Evolutionary conservation across 169 alveolate species (phyloP), one percentile per base, ranked within the genome.

Genomic region (Besnoitia besnoiti): DNA sequence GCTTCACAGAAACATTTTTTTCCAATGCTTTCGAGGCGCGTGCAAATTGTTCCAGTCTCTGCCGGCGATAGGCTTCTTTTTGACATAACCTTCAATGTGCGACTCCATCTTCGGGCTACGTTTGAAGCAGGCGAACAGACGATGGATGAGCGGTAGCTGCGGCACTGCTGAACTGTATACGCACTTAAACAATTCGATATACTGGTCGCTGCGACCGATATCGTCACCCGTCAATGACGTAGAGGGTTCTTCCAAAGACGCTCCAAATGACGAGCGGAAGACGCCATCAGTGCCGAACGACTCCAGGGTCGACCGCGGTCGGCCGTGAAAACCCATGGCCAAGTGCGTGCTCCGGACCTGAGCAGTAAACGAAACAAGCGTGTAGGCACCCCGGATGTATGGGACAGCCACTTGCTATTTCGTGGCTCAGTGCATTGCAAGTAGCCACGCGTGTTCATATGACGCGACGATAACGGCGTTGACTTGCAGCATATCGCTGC

Each of bases 41-140:
- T 92, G 94, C 55, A 84, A 85, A 73, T 92, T 92, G 92, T 90
- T 82, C 94, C 94, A 92, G 75, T 92, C 92, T 42, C 88, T 87
- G 51, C 94, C 92, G n/a, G 94, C n/a, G 5, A 92, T 87, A 37
- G 93, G 94, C 82, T 55, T 90, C 85, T 88, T 85, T 33, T 92
- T 87, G 1, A 92, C 92, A 40, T 85, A 92, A 35, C 94, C 94
- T 40, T 92, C 94, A 30, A 92, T 92, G 39, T 84, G 80, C 16
- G 92, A 35, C 80, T 92, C 93, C 94, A 92, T 92, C 59, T 77
- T 77, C 40, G 87, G 87, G 16, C 87, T 35, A 37, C 21, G 19
- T 27, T 44, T 77, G 37, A 77, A 27, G 50, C 87, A 12, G 37
- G 47, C 40, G 16, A 77, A 8, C 37, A 77, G 87, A 7, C 59